These are phyloP conservation scores for Alternaria arborescens DNA, from an alignment of 2,329 filamentous ascomycete species.

Conservation along the genomic window DNA sequence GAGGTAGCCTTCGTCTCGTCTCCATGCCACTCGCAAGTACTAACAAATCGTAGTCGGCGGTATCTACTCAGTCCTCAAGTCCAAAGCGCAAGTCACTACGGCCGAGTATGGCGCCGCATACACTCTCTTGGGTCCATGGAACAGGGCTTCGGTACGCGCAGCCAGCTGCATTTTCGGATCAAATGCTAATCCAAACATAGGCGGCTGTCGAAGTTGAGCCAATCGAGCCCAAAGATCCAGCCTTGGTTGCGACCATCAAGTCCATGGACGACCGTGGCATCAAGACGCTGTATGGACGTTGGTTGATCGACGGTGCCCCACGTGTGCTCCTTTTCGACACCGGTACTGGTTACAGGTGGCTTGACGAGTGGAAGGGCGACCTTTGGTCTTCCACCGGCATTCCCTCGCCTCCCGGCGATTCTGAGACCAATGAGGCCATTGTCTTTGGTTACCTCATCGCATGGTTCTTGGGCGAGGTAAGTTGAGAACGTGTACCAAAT, in stretches of 20 bases:
- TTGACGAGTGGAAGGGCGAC: slow-evolving; percentile 97
- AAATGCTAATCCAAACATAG: slow-evolving; percentile 57
- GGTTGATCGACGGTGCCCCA: slow-evolving; percentile 96
- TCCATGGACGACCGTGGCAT: slow-evolving; percentile 94
- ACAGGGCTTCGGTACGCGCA: slow-evolving; percentile 79
- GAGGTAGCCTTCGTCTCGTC: slow-evolving; percentile 67
- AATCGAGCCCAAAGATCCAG: slow-evolving; percentile 81
- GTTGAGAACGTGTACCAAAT: background rate
- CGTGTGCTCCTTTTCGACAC: slow-evolving; percentile 95
- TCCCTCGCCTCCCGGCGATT: slow-evolving; percentile 88
- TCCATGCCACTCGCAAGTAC: slow-evolving; percentile 9
- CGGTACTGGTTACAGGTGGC: slow-evolving; percentile 86
- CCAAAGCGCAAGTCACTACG: slow-evolving; percentile 96
- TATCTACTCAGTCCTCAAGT: slow-evolving; percentile 99
- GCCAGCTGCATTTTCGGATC: slow-evolving; percentile 6
- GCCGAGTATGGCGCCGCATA: slow-evolving; percentile 98
- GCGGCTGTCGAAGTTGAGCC: slow-evolving; percentile 98
- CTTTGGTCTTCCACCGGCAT: slow-evolving; percentile 93
- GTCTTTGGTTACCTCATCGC: slow-evolving; percentile 97
- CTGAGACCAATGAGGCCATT: slow-evolving; percentile 96
- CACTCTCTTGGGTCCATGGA: slow-evolving; percentile 92
- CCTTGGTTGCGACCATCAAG: slow-evolving; percentile 82
- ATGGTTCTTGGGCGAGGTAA: slow-evolving; percentile 97
- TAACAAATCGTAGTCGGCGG: slow-evolving; percentile 76
- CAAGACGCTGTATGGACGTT: slow-evolving; percentile 89